phyloP scores from a whole-genome alignment of 2,329 filamentous ascomycete genomes.

The Paradendryphiella salina region DNA sequence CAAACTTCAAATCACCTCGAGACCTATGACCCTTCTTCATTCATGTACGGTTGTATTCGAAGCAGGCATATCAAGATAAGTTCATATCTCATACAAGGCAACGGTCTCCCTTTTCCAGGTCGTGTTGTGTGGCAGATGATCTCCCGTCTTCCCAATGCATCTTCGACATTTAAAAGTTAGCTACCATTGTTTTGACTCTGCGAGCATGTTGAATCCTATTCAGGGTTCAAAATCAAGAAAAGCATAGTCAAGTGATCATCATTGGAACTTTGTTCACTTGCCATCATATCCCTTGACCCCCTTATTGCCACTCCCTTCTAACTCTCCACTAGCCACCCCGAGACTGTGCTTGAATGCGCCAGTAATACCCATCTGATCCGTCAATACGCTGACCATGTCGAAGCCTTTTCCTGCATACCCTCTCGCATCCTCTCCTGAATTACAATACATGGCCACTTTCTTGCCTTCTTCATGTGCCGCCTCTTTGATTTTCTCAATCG shows the following conservation, averaged over 20 bases:
- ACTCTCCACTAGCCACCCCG: conserved; percentile 38
- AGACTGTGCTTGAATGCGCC: conserved; percentile 46
- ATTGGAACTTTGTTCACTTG: not conserved
- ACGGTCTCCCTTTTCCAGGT: not conserved
- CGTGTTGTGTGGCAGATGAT: not conserved
- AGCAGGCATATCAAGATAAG: not conserved
- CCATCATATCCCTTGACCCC: conserved; percentile 32
- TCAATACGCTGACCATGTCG: conserved; percentile 55
- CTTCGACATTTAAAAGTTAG: too few relatives aligned
- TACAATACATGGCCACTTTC: conserved; percentile 59
- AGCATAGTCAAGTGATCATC: not conserved
- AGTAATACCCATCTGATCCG: conserved; percentile 53
- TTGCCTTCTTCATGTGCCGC: conserved; percentile 59
- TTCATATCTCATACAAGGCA: not conserved
- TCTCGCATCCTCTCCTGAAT: conserved; percentile 56
- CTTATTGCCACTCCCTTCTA: conserved; percentile 14
- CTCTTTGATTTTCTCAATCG: conserved; percentile 56
- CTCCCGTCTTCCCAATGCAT: too few relatives aligned
- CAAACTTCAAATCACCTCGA: not conserved
- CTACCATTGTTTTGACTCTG: not conserved
- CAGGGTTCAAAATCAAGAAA: not conserved
- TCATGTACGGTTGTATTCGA: not conserved
- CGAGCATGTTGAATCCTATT: not conserved
- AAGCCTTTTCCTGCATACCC: conserved; percentile 59
- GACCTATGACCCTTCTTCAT: too few relatives aligned